phyloP scores from a whole-genome alignment of 352 stramenopile genomes.

The Globisporangium abappressorium region DNA sequence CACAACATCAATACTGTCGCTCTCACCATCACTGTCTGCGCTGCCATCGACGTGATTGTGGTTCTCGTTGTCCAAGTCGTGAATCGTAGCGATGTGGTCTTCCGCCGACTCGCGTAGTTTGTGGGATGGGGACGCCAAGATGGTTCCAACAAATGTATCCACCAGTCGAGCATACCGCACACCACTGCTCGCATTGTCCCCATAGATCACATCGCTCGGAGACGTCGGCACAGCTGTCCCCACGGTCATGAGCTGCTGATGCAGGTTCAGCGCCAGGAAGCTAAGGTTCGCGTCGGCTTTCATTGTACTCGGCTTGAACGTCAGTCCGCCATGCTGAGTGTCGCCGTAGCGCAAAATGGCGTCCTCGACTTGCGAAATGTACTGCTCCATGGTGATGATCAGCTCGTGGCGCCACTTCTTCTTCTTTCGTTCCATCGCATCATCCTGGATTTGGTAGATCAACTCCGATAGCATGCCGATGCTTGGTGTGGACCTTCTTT shows the following conservation, averaged over 20 bases:
- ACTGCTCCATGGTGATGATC: constrained; percentile 73
- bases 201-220: constrained; percentile 44
- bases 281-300: constrained; percentile 76
- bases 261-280: constrained; percentile 81
- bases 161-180: constrained; percentile 49
- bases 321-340: constrained; percentile 61
- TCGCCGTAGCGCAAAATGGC: constrained; percentile 74
- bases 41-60: constrained; percentile 19
- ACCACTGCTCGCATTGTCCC: constrained; percentile 30
- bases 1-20: constrained; percentile 25
- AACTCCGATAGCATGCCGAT: constrained; percentile 84
- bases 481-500: constrained; percentile 31
- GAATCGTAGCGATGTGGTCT: constrained; percentile 15
- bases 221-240: constrained; percentile 67
- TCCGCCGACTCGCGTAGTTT: constrained; percentile 2
- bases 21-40: constrained; percentile 20
- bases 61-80: constrained; percentile 19
- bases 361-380: constrained; percentile 78
- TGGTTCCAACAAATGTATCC: constrained; percentile 52
- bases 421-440: constrained; percentile 75
- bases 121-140: constrained; percentile 35
- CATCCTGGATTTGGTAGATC: constrained; percentile 86
- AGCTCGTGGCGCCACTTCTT: constrained; percentile 77
- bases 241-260: constrained; percentile 81
- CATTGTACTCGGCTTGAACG: constrained; percentile 87